phyloP scores from a whole-genome alignment of 2,329 filamentous ascomycete species.

The Botryotinia calthae region DNA sequence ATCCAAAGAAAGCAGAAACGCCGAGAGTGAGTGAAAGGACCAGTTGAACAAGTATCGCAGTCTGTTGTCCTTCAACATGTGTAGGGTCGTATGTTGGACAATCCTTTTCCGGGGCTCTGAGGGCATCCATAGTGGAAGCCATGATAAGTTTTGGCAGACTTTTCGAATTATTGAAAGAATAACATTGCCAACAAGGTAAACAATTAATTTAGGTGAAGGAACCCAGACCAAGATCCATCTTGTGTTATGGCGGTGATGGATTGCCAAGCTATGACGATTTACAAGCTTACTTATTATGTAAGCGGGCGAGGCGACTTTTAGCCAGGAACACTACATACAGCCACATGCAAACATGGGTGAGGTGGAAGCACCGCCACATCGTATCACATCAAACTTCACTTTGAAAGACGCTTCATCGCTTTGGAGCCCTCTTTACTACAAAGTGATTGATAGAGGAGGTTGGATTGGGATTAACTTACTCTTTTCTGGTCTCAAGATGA shows the following conservation, averaged over 20 bases:
- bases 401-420: background rate
- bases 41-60: slow-evolving; percentile 56
- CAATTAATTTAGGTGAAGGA: background rate
- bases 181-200: slow-evolving; percentile 8
- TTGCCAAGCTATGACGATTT: slow-evolving; percentile 13
- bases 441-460: background rate
- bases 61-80: slow-evolving; percentile 32
- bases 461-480: background rate
- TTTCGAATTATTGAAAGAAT: background rate
- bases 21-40: slow-evolving; percentile 70
- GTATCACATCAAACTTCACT: background rate
- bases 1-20: slow-evolving; percentile 67
- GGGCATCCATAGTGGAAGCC: slow-evolving; percentile 24
- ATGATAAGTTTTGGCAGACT: slow-evolving; percentile 7
- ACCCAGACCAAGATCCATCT: slow-evolving; percentile 7
- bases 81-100: slow-evolving; percentile 33
- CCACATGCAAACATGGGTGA: background rate
- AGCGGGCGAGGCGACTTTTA: background rate
- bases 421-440: too few species aligned
- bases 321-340: background rate
- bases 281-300: background rate
- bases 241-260: background rate
- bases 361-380: background rate
- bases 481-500: background rate
- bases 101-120: slow-evolving; percentile 23